A percentile compares a stretch with the other conserved stretches of the same genome.
phyloP scores from a whole-genome alignment of 73 alveolate genomes.

The Paramecium pentaurelia region DNA sequence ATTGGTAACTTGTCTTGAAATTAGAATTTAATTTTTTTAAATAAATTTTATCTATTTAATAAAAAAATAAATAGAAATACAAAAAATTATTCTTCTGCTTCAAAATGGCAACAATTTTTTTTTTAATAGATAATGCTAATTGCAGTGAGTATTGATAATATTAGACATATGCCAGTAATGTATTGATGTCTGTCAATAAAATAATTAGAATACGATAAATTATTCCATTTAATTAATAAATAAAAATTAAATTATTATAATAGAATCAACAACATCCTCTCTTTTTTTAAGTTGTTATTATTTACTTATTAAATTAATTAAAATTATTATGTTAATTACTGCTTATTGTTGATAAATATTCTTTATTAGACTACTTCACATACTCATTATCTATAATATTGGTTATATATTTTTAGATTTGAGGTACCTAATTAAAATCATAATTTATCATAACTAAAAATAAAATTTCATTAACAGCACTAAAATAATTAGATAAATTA shows the following conservation, averaged over 20 bases:
- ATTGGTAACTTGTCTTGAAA: neutral
- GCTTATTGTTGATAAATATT: neutral
- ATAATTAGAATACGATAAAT: neutral
- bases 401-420: neutral
- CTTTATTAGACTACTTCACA: neutral
- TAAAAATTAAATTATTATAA: neutral
- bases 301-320: neutral
- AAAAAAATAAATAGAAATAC: neutral
- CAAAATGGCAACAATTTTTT: neutral
- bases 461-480: neutral
- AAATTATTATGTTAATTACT: neutral
- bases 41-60: neutral
- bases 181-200: neutral
- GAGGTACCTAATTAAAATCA: neutral
- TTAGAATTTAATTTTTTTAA: too few species aligned
- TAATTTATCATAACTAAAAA: neutral
- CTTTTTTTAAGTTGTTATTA: neutral
- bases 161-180: neutral
- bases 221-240: neutral
- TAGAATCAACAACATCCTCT: neutral
- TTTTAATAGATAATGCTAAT: neutral
- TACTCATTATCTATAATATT: neutral
- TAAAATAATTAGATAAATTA: neutral
- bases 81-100: neutral
- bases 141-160: neutral